Base-by-base conservation (phyloP, 305 asterid genomes). In the Rubia peregrina region DNA sequence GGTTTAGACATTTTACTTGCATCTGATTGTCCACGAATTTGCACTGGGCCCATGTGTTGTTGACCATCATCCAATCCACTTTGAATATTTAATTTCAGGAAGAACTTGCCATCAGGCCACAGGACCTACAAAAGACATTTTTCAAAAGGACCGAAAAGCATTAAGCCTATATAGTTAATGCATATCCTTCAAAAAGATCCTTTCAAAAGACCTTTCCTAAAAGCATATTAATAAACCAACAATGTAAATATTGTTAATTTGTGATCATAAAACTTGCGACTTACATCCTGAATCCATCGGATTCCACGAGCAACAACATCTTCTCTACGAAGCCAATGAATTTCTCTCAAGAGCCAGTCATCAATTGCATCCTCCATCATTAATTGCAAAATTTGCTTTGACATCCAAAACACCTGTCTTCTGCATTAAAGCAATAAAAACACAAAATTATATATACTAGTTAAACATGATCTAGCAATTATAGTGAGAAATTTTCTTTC, bases 281-380 rank as follows among this genome's bases (percentile, higher is more conserved):
- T 85, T 83, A 94, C 99, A 82, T 88, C 84, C 72, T 89, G 92
- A 75, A 91, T 79, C 99, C 97, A 94, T 68, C 84, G 85, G 74
- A 94, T 87, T 81, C 94, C 98, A 70, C 67, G 79, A 66, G 97
- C 96, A 62, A 94, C 83, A 76, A 87, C 83, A 79, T 88, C 95
- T 57, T 89, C 99, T 74, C 89, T 84, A 21, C 99, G 92, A 67
- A 94, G 95, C 89, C 84, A 87, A 73, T 91, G 96, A 73, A 94
- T 89, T 84, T 94, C 92, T 84, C 93, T 81, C 76, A 88, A 72
- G 67, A 94, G 92, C 99, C 99, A 94, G 78, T 94, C 99, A 79
- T 94, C 99, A 78, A 94, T 91, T 69, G 99, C 99, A 76, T 94
- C 99, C 84, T 94, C 99, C 99, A 94, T 94, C 82, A 94, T 78